Evolutionary conservation across 116 monocot species (phyloP), one percentile per base, ranked within the genome.

Genomic region (Thalassia testudinum): DNA sequence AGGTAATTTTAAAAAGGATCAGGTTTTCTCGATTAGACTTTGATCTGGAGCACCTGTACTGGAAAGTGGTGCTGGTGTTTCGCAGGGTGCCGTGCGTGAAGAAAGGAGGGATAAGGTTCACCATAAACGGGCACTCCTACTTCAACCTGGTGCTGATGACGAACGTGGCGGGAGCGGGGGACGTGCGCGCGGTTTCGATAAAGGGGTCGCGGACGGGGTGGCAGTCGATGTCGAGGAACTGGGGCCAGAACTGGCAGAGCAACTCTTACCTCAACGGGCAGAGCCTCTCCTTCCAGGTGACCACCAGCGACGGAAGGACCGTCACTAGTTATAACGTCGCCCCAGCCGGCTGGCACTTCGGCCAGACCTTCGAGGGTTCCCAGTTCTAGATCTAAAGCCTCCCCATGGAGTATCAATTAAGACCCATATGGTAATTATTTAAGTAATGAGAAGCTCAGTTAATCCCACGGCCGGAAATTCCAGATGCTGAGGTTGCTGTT

Each of bases 201-300:
- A 87, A 76, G 62, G 87, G 78, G 7, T 82, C 87, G 26, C 59
- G 43, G 21, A 61, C 70, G 1, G 75, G 75, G 40, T 87, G 82
- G 87, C 78, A 78, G 64, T 42, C 70, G 1, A 87, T 87, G 87
- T 82, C 81, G 0, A 52, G 82, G 25, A 87, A 87, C 65, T 87
- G 87, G 87, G 87, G 87, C n/a, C 78, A 81, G 70, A 87, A 87
- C 66, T 87, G 87, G 87, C 87, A 87, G 76, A 82, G 82, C 78
- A 82, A 78, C 70, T 59, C 66, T 0, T 70, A 72, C 59, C 72
- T 86, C 59, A 56, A 77, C 52, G 81, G 86, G 4, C 78, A 81
- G 66, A 57, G 63, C 72, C 72, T 86, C 37, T 86, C 86, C 22
- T 86, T 86, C 66, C 74, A 64, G 54, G 72, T 82, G 22, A 87